These are phyloP conservation scores for Cryptosporidium bovis DNA, from an alignment of 169 alveolate species.

Conservation along the genomic window DNA sequence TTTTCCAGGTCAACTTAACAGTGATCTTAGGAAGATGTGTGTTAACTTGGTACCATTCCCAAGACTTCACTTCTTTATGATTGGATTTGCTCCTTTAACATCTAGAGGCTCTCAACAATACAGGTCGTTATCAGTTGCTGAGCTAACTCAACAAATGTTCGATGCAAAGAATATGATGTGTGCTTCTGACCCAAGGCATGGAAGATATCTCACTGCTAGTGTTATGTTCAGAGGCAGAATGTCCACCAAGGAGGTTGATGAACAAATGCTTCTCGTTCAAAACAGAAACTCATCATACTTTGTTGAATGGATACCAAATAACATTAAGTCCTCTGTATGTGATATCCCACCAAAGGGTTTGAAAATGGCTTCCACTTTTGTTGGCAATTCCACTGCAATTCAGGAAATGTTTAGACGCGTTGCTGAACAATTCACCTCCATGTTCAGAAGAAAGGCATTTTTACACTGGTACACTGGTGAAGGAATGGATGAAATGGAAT, in stretches of 20 bases:
- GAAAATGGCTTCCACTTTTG: slow-evolving; percentile 97
- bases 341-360: slow-evolving; percentile 99
- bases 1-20: slow-evolving; percentile 97
- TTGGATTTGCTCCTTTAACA: slow-evolving; percentile 98
- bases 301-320: slow-evolving; percentile 99
- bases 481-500: slow-evolving; percentile 99
- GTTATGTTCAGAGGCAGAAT: slow-evolving; percentile 99
- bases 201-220: slow-evolving; percentile 98
- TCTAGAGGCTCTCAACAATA: slow-evolving; percentile 98
- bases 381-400: slow-evolving; percentile 98
- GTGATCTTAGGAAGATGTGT: slow-evolving; percentile 95
- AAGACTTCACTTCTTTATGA: slow-evolving; percentile 98
- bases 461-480: slow-evolving; percentile 98
- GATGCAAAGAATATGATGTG: slow-evolving; percentile 99
- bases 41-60: slow-evolving; percentile 99
- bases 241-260: slow-evolving; percentile 99
- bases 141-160: slow-evolving; percentile 98
- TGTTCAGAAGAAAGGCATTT: slow-evolving; percentile 98
- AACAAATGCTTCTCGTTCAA: slow-evolving; percentile 98
- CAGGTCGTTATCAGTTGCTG: slow-evolving; percentile 98
- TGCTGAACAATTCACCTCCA: slow-evolving; percentile 97
- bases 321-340: slow-evolving; percentile 96
- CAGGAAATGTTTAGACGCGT: slow-evolving; percentile 98
- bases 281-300: slow-evolving; percentile 97
- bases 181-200: slow-evolving; percentile 99